Evolutionary conservation across 177 flowering plant genomes (phyloP).

Genomic region (Telopea speciosissima): DNA sequence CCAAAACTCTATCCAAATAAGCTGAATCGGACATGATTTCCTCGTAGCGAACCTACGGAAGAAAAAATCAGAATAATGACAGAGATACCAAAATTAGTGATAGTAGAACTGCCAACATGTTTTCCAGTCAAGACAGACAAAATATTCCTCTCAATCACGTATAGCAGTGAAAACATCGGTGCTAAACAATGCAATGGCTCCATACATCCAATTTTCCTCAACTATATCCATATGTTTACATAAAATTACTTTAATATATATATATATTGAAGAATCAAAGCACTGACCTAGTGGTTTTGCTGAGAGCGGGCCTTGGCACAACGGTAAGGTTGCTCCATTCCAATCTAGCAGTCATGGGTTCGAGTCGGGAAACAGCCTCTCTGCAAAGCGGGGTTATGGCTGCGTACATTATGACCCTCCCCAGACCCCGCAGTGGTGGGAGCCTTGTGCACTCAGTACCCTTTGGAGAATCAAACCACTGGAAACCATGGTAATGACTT

Average conservation of each 20-base stretch:
- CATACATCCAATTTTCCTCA: too few relatives aligned
- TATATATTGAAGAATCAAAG: not conserved
- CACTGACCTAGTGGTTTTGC: too few relatives aligned
- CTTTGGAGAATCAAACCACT: not conserved
- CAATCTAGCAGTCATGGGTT: too few relatives aligned
- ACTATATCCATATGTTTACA: not conserved
- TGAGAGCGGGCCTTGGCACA: too few relatives aligned
- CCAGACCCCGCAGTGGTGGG: too few relatives aligned
- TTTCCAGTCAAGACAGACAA: not conserved
- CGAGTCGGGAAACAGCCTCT: too few relatives aligned
- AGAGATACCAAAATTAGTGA: not conserved
- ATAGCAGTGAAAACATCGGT: not conserved
- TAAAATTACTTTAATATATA: too few relatives aligned
- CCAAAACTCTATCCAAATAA: conserved; percentile 61
- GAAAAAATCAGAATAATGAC: not conserved
- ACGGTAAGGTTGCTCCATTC: too few relatives aligned
- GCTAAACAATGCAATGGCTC: not conserved
- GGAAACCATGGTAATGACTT: not conserved
- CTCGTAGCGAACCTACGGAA: conserved; percentile 37
- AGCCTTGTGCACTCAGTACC: too few relatives aligned
- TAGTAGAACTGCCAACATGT: not conserved
- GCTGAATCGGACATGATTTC: conserved; percentile 68
- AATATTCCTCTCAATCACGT: not conserved
- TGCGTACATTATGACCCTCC: too few relatives aligned
- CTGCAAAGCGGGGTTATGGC: too few relatives aligned